Evolutionary conservation across 2,329 filamentous ascomycete species (phyloP).

Genomic region (Pseudopithomyces maydicus): DNA sequence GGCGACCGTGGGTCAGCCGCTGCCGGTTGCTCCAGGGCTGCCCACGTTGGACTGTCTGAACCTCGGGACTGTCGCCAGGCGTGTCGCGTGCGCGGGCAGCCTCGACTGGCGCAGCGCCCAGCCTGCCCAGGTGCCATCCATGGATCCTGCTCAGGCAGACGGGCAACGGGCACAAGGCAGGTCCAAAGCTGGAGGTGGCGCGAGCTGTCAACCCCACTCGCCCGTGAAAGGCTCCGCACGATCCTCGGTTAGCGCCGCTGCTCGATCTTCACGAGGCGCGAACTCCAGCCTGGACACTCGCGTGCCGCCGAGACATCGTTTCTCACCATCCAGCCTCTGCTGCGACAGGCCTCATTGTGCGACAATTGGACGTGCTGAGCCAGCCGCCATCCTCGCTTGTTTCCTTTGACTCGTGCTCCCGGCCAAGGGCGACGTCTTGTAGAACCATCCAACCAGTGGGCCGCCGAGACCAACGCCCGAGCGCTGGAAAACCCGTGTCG

Average conservation of each 20-base stretch:
- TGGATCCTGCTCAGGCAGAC: too few species aligned
- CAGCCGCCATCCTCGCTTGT: slow-evolving; percentile 21
- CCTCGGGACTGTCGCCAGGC: too few species aligned
- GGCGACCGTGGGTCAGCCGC: slow-evolving; percentile 12
- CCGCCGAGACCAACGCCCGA: slow-evolving; percentile 32
- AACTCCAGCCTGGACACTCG: slow-evolving; percentile 20
- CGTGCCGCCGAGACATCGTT: slow-evolving; percentile 28
- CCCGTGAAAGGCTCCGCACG: slow-evolving; percentile 16
- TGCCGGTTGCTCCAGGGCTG: neutral
- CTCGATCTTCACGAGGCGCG: slow-evolving; percentile 27
- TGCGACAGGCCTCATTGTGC: slow-evolving; percentile 23
- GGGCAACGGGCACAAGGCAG: slow-evolving; percentile 1
- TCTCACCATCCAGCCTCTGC: slow-evolving; percentile 21
- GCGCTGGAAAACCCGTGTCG: slow-evolving; percentile 31
- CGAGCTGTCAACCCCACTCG: slow-evolving; percentile 9
- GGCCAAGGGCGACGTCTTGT: slow-evolving; percentile 28
- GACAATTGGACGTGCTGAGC: slow-evolving; percentile 36
- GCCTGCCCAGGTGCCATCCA: too few species aligned
- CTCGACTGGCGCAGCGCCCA: too few species aligned
- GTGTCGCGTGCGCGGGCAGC: too few species aligned
- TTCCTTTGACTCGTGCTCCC: slow-evolving; percentile 19
- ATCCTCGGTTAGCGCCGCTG: slow-evolving; percentile 26
- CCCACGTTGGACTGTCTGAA: slow-evolving; percentile 6
- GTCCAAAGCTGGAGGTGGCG: neutral
- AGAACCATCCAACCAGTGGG: slow-evolving; percentile 27